Evolutionary conservation across 768 basidiomycete species (phyloP), one percentile per base, ranked within the genome.

Genomic region (Phylloporus sp.): DNA sequence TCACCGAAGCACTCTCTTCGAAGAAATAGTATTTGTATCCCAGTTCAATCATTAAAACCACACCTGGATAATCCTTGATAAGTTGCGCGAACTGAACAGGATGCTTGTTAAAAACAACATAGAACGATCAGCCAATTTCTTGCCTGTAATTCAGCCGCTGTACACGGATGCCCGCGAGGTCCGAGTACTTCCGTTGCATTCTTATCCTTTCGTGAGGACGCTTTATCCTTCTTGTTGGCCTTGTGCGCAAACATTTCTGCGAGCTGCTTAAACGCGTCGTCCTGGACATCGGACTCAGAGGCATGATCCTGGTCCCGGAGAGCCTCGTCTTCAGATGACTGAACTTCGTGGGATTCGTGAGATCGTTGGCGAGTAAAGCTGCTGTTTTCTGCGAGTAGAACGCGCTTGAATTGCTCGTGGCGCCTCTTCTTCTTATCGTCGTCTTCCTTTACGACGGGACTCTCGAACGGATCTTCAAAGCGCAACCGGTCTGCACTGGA

Each of bases 21-120:
- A 84, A 93, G 66, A 95, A 93, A 47, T 75, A 80, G 65, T 83
- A 86, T 66, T 86, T 93, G 67, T 94, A 94, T 5, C 91, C 91
- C 26, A 86, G 82, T 65, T 92, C 86, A 22, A 94, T 73, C 78
- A 93, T 82, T 12, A 94, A 73, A 31, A 94, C 56, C 5, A 81
- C 81, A 11, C 78, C 86, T 1, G 78, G 76, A 65, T 90, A 75
- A 18, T 84, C 79, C 48, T 73, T 71, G 68, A 90, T 88, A 12
- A 92, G 70, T 49, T 77, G 84, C 54, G 61, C 11, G 32, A 11
- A 53, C 54, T 5, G 38, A 50, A 35, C 28, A 4, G 36, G 15
- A 43, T 15, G 27, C n/a, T 27, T 6, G 41, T 47, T 34, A 45
- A 23, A 50, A 13, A 18, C 18, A 7, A 16, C 6, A 31, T 5